Conservation (phyloP, 805 yeast species). For the Maudiozyma bulderi region DNA sequence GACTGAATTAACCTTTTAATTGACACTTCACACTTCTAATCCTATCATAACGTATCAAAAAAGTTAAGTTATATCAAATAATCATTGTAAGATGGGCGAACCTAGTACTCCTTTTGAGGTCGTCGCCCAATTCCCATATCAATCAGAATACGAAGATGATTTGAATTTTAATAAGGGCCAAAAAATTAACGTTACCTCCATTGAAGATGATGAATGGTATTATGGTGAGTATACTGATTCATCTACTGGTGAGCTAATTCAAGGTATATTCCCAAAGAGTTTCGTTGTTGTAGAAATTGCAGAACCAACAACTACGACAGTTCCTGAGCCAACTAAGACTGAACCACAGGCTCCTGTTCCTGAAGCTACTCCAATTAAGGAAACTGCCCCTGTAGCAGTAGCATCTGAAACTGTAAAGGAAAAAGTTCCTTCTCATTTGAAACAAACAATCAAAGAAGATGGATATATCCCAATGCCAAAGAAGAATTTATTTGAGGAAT, state of each 20-base stretch:
- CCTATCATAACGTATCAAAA: too few relatives aligned
- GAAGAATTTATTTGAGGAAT: slow-evolving; percentile 3
- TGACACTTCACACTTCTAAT: background rate
- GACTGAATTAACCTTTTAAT: background rate
- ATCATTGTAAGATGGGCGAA: slow-evolving; percentile 14
- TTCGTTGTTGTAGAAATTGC: slow-evolving; percentile 41
- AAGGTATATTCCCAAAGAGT: slow-evolving; percentile 82
- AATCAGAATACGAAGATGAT: slow-evolving; percentile 74
- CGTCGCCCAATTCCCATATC: slow-evolving; percentile 57
- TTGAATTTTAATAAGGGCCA: slow-evolving; percentile 61
- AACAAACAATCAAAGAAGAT: slow-evolving; percentile 6
- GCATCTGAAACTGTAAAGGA: background rate
- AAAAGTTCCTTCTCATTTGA: slow-evolving; percentile 2
- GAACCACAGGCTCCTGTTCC: slow-evolving; percentile 1
- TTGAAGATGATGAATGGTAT: slow-evolving; percentile 92
- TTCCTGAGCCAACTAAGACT: background rate
- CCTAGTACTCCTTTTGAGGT: slow-evolving; percentile 51
- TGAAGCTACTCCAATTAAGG: background rate
- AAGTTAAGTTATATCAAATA: too few relatives aligned
- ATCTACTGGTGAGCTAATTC: slow-evolving; percentile 34
- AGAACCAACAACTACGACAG: background rate
- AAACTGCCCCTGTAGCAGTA: background rate
- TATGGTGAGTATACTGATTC: slow-evolving; percentile 48
- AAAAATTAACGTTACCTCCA: slow-evolving; percentile 58
- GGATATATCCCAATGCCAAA: slow-evolving; percentile 11